Conservation (phyloP, 73 alveolate species). For the Paramecium tetraurelia region DNA sequence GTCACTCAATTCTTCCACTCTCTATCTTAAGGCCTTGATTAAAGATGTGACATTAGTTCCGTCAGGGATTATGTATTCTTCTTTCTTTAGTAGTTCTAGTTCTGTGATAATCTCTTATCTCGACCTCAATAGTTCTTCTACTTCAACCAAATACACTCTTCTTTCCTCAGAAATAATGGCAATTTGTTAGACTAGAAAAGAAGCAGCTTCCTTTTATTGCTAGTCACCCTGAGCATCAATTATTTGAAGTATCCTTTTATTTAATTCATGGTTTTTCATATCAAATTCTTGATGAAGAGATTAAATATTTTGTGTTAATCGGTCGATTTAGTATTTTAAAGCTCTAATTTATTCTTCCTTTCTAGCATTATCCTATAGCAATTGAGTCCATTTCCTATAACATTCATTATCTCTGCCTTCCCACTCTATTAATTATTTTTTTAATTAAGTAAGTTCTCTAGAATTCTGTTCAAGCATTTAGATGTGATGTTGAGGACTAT, state of each 20-base stretch:
- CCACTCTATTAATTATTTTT: slow-evolving; percentile 5
- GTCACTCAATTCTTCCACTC: slow-evolving; percentile 33
- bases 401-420: slow-evolving; percentile 11
- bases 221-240: neutral
- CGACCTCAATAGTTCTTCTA: neutral
- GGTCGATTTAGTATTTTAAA: slow-evolving; percentile 19
- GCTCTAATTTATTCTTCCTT: slow-evolving; percentile 45
- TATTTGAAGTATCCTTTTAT: neutral
- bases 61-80: neutral
- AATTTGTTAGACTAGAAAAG: neutral
- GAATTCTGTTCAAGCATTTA: slow-evolving; percentile 31
- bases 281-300: slow-evolving; percentile 15
- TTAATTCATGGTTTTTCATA: slow-evolving; percentile 1
- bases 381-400: slow-evolving; percentile 15
- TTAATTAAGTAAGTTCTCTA: neutral
- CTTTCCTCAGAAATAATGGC: slow-evolving; percentile 20
- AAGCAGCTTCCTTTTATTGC: slow-evolving; percentile 28
- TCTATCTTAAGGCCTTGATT: slow-evolving; percentile 14
- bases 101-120: slow-evolving; percentile 9
- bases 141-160: neutral
- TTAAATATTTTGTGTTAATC: slow-evolving; percentile 4
- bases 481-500: slow-evolving; percentile 25
- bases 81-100: slow-evolving; percentile 1
- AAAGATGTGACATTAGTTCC: slow-evolving; percentile 24
- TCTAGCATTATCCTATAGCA: neutral